A percentile compares a stretch with the other conserved stretches of the same genome.
Conservation (phyloP, 306 rosid genomes). For the Biancaea sappan region DNA sequence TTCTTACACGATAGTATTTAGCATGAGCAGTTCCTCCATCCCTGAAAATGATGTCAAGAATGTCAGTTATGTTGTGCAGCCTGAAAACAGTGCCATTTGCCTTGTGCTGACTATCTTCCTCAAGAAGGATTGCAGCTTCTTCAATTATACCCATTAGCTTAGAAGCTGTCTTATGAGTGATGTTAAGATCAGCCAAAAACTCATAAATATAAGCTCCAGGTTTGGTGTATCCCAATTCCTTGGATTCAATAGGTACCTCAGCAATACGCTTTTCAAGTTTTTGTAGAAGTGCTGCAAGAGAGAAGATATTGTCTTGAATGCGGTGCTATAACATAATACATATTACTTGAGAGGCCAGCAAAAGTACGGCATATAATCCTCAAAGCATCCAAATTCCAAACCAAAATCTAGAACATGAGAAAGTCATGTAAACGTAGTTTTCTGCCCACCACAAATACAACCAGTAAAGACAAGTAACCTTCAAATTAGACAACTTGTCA, state of each 20-base stretch:
- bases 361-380: conserved; percentile 19
- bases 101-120: conserved; percentile 78
- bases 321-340: not conserved
- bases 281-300: conserved; percentile 80
- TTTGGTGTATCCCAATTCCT: conserved; percentile 85
- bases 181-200: conserved; percentile 78
- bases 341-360: conserved; percentile 24
- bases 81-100: conserved; percentile 61
- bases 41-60: conserved; percentile 68
- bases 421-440: conserved; percentile 10
- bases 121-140: conserved; percentile 70
- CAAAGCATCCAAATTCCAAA: conserved; percentile 23
- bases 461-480: conserved; percentile 28
- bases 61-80: conserved; percentile 65
- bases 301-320: conserved; percentile 33
- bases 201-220: conserved; percentile 88
- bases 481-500: conserved; percentile 14
- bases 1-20: conserved; percentile 71
- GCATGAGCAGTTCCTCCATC: conserved; percentile 68
- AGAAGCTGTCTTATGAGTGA: conserved; percentile 62
- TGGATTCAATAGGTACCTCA: conserved; percentile 80
- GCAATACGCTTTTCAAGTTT: conserved; percentile 92
- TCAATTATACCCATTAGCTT: conserved; percentile 58
- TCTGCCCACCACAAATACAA: conserved; percentile 26
- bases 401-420: conserved; percentile 24